A percentile compares a stretch with the other conserved stretches of the same genome.
phyloP scores from a whole-genome alignment of 805 yeast genomes.

The Candida ovalis region DNA sequence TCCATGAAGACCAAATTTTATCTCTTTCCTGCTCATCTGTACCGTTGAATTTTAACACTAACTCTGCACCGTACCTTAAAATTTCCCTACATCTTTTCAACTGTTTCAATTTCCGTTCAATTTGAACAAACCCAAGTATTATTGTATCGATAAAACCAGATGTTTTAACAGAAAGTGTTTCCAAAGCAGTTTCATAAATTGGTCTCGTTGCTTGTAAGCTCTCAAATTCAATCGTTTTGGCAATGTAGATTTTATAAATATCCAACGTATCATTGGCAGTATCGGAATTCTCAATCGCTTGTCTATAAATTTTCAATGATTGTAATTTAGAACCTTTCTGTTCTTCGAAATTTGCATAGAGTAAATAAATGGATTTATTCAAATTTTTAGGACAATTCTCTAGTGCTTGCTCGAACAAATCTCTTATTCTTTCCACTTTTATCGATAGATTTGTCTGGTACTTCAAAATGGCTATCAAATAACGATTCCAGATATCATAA shows the following conservation, averaged over 20 bases:
- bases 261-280: slow-evolving; percentile 31
- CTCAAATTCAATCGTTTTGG: slow-evolving; percentile 35
- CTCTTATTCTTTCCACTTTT: slow-evolving; percentile 56
- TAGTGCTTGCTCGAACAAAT: slow-evolving; percentile 68
- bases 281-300: slow-evolving; percentile 34
- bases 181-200: slow-evolving; percentile 50
- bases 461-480: slow-evolving; percentile 49
- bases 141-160: slow-evolving; percentile 35
- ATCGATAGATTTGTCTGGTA: slow-evolving; percentile 29
- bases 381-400: slow-evolving; percentile 44
- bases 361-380: slow-evolving; percentile 45
- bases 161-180: slow-evolving; percentile 24
- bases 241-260: slow-evolving; percentile 41
- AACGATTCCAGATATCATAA: slow-evolving; percentile 69
- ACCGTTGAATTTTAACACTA: slow-evolving; percentile 31
- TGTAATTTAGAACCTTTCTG: slow-evolving; percentile 46
- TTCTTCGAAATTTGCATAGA: slow-evolving; percentile 64
- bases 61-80: slow-evolving; percentile 49
- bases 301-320: slow-evolving; percentile 44
- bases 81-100: slow-evolving; percentile 59
- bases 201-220: slow-evolving; percentile 43
- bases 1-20: slow-evolving; percentile 66
- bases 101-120: slow-evolving; percentile 55
- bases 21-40: slow-evolving; percentile 24
- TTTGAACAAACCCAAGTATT: slow-evolving; percentile 48